phyloP scores from a whole-genome alignment of 2,329 filamentous ascomycete species.

The Cytospora schulzeri region DNA sequence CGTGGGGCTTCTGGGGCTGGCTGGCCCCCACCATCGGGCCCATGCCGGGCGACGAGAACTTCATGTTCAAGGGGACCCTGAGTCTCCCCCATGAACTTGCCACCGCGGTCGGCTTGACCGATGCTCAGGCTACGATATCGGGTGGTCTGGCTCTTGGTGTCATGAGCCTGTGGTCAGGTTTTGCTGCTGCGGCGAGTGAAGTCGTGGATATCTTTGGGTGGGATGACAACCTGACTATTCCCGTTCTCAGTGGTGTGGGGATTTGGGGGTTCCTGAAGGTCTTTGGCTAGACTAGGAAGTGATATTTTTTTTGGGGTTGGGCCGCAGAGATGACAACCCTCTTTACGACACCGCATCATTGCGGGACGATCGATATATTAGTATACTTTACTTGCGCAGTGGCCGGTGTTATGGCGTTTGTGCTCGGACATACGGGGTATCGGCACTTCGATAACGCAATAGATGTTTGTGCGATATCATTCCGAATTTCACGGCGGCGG shows the following conservation, averaged over 20 bases:
- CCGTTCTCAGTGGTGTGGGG: conserved; percentile 82
- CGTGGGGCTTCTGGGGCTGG: conserved; percentile 85
- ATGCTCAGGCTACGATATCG: conserved; percentile 61
- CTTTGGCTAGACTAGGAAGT: conserved; percentile 61
- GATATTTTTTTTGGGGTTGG: neutral
- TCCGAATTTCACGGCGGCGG: neutral
- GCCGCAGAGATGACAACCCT: neutral
- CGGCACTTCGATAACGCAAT: neutral
- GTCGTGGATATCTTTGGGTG: conserved; percentile 88
- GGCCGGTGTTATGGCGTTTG: neutral
- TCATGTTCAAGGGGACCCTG: conserved; percentile 80
- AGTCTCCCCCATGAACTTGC: conserved; percentile 65
- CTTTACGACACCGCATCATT: neutral
- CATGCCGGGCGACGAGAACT: conserved; percentile 69
- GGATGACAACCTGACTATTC: conserved; percentile 98
- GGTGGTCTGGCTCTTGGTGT: conserved; percentile 75
- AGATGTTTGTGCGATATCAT: neutral
- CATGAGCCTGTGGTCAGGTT: conserved; percentile 84
- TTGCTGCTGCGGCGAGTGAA: conserved; percentile 87
- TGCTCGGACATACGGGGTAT: neutral
- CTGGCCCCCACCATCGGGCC: conserved; percentile 70
- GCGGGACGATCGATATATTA: neutral
- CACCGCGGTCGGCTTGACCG: conserved; percentile 62
- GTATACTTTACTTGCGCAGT: neutral
- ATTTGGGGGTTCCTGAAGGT: conserved; percentile 90